These are phyloP conservation scores for Pythium biforme DNA, from an alignment of 352 stramenopile genomes.

Conservation along the genomic window DNA sequence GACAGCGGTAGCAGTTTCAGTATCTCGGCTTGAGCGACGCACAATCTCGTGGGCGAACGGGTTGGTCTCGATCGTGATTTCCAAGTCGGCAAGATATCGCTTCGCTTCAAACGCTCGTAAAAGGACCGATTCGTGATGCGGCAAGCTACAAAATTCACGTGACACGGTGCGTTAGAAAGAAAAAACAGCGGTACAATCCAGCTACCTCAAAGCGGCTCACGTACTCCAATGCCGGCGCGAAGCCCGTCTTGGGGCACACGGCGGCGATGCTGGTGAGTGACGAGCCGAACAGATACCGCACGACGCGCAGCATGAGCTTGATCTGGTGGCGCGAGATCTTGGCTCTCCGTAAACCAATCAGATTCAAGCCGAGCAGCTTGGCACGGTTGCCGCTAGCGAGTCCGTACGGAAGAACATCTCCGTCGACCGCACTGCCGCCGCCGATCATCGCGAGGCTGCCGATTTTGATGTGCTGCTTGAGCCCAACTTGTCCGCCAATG, in stretches of 20 bases:
- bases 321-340: slow-evolving; percentile 63
- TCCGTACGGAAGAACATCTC: slow-evolving; percentile 78
- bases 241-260: slow-evolving; percentile 50
- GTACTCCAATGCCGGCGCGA: slow-evolving; percentile 72
- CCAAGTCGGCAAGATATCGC: slow-evolving; percentile 42
- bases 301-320: slow-evolving; percentile 74
- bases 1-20: background rate
- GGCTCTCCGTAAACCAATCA: slow-evolving; percentile 66
- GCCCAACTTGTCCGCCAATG: slow-evolving; percentile 70
- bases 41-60: slow-evolving; percentile 64
- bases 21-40: background rate
- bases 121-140: slow-evolving; percentile 48
- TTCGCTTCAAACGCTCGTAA: slow-evolving; percentile 56
- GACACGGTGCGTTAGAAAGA: too few species aligned
- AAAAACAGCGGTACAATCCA: too few species aligned
- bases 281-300: slow-evolving; percentile 74
- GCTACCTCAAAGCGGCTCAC: background rate
- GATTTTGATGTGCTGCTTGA: slow-evolving; percentile 78
- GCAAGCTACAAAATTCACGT: slow-evolving; percentile 38
- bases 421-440: slow-evolving; percentile 78
- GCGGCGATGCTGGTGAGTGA: slow-evolving; percentile 34
- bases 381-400: slow-evolving; percentile 73
- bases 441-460: slow-evolving; percentile 76
- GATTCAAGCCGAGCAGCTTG: slow-evolving; percentile 74
- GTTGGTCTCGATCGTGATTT: slow-evolving; percentile 34